phyloP scores from a whole-genome alignment of 2,329 filamentous ascomycete genomes.

The Fusarium torulosum region DNA sequence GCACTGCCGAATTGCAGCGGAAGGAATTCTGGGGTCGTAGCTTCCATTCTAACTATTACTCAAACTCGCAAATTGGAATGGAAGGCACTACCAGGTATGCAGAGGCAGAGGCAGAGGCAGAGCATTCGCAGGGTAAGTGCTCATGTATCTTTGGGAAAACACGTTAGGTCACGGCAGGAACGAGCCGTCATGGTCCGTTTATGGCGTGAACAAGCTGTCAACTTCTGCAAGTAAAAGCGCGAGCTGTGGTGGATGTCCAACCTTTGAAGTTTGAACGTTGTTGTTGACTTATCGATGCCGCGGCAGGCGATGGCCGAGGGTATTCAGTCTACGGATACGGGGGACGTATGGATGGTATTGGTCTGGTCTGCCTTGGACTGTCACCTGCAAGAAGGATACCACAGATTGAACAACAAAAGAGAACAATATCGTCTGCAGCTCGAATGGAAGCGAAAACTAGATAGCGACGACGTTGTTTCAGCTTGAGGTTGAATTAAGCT shows the following conservation, averaged over 20 bases:
- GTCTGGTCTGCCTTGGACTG: neutral
- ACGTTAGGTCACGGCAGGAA: slow-evolving; percentile 6
- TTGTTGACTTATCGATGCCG: slow-evolving; percentile 6
- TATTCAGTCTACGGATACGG: neutral
- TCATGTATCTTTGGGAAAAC: neutral
- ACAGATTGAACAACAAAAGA: neutral
- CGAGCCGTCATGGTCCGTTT: slow-evolving; percentile 14
- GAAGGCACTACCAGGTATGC: neutral
- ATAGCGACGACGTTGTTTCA: neutral
- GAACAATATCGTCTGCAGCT: no score
- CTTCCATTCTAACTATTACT: neutral
- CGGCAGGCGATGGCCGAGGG: slow-evolving; percentile 4
- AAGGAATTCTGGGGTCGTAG: neutral
- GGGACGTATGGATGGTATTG: neutral
- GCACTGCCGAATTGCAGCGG: neutral
- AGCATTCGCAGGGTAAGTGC: neutral
- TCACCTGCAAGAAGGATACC: no score
- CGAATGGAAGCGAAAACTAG: neutral
- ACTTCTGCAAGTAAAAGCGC: neutral
- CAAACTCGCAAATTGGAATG: neutral
- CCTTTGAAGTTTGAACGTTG: neutral
- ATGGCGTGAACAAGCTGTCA: slow-evolving; percentile 3
- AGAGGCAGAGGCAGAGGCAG: no score
- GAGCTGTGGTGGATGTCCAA: no score
- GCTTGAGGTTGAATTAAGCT: slow-evolving; percentile 30